A percentile compares a stretch with the other conserved stretches of the same genome.
Evolutionary conservation across 1,139 yeast species (phyloP).

Genomic region (Kluyveromyces sp.): DNA sequence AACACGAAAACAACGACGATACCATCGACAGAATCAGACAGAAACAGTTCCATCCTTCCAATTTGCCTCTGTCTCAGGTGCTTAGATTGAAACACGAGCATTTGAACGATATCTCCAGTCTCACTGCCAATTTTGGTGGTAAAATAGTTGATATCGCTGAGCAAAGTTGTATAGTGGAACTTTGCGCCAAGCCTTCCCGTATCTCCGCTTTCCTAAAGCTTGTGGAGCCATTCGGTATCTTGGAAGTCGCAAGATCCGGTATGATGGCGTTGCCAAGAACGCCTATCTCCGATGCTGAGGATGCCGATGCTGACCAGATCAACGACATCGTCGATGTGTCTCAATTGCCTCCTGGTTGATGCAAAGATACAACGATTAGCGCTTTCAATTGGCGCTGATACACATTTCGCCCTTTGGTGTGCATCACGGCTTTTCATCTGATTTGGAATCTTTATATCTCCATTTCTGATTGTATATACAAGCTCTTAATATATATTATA

Average conservation of each 20-base stretch:
- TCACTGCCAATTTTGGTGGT: constrained; percentile 87
- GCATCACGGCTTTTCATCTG: too few relatives aligned
- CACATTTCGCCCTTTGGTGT: too few relatives aligned
- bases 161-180: constrained; percentile 88
- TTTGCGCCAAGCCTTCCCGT: constrained; percentile 89
- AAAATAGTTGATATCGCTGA: constrained; percentile 86
- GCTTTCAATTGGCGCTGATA: too few relatives aligned
- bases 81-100: constrained; percentile 90
- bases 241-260: constrained; percentile 95
- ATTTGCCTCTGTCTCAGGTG: constrained; percentile 85
- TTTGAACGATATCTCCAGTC: constrained; percentile 71
- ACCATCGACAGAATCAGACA: constrained; percentile 39
- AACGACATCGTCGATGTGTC: constrained; percentile 55
- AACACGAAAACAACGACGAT: constrained; percentile 29
- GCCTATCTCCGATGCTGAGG: constrained; percentile 52
- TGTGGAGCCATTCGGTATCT: constrained; percentile 89
- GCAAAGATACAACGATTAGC: too few relatives aligned
- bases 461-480: constrained; percentile 4
- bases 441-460: not conserved
- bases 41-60: constrained; percentile 67
- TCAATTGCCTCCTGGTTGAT: constrained; percentile 89
- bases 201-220: constrained; percentile 79
- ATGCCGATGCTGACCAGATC: constrained; percentile 34
- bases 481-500: not conserved
- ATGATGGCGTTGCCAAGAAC: constrained; percentile 98